Evolutionary conservation across 2,329 filamentous ascomycete species (phyloP), one percentile per base, ranked within the genome.

Genomic region (Colletotrichum sansevieriae): DNA sequence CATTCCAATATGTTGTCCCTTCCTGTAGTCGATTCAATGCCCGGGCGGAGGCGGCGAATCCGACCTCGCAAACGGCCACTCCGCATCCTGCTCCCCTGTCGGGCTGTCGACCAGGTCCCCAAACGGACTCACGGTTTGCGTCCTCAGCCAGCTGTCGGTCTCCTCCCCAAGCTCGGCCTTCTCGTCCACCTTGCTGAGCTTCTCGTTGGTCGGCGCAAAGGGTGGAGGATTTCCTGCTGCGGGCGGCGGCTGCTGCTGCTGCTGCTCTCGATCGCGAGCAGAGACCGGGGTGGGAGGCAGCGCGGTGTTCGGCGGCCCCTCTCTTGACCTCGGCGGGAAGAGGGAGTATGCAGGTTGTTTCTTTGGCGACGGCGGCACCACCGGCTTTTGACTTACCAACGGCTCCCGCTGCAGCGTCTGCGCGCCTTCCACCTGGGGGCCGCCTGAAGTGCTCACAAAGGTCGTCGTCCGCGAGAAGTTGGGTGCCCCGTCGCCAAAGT

Each of bases 81-180:
- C 43, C 5, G 55, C 18, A 11, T 33, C 65, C 29, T 47, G 57
- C 60, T 55, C 59, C n/a, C 25, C 39, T 20, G 60, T 41, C 35
- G 65, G 65, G 11, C 61, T 69, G 41, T 71, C 71, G 41, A 70
- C 72, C 46, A 79, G 70, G 43, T 76, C 75, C 33, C 73, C 76
- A 68, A 80, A 79, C 3, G 78, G 78, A 57, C 78, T 79, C 7
- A 79, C 77, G 10, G 74, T 76, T 52, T 76, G 76, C 3, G 75
- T 74, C 51, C 61, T 69, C 49, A 81, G 70, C 78, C 78, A 80
- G 37, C 71, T 72, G 57, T 79, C 37, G 67, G 65, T 25, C 60
- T 68, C 22, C 61, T 58, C 18, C 60, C 69, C 44, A 10, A 69
- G 29, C 3, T 66, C 66, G 62, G 64, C 43, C 58, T 64, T 64